Evolutionary conservation across 2,329 filamentous ascomycete species (phyloP), one percentile per base, ranked within the genome.

Genomic region (Dendrostoma leiphaemia): DNA sequence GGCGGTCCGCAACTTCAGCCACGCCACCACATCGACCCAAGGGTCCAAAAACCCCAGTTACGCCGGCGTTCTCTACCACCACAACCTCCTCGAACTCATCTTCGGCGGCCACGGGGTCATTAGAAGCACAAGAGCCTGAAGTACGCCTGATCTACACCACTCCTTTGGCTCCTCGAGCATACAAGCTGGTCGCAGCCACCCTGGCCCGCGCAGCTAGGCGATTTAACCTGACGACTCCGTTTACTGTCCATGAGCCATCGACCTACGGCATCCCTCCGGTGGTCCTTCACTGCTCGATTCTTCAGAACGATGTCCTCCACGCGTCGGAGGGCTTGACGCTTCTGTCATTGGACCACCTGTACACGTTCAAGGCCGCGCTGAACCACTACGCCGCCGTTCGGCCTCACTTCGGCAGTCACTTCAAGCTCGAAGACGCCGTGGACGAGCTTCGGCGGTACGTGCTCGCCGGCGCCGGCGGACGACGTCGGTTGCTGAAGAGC

Each of bases 311-410:
- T 54, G 68, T 82, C 23, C 72, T 88, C 50, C 87, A 85, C 72
- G 77, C 77, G 2, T 77, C 80, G 2, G 78, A 81, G 24, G 82
- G 82, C 17, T 73, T 88, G 10, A 84, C 78, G 0, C 69, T 88
- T 7, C 65, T 86, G 13, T 76, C 82, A 0, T 74, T 86, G 10
- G 84, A 88, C 66, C 76, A 82, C 47, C 67, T 86, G 43, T 88
- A 86, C 69, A 83, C 80, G 38, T 82, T 88, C 70, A 86, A 86
- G 65, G 74, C 75, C 44, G 81, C 82, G 1, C 73, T 88, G 10
- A 75, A 79, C 17, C 76, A 76, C 59, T 86, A 86, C 65, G 75
- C 79, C 4, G 74, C 73, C 54, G 76, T 74, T 1, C 54, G 43
- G 26, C 19, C 34, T n/a, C 31, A 55, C 17, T 23, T 38, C 13